Evolutionary conservation across 768 basidiomycete species (phyloP).

Genomic region (Lenzites betulinus): DNA sequence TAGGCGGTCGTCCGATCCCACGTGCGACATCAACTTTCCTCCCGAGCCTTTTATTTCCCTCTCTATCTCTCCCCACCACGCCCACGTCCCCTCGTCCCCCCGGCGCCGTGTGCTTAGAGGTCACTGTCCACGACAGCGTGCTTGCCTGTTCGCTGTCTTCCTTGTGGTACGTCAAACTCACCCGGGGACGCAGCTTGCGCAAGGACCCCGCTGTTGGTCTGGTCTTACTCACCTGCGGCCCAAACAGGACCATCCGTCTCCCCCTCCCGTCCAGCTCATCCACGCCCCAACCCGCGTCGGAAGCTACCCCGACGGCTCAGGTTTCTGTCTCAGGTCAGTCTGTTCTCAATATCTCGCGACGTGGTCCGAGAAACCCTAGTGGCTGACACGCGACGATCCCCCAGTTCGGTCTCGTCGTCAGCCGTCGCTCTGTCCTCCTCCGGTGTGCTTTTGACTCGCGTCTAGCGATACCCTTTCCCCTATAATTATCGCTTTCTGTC

Average conservation of each 20-base stretch:
- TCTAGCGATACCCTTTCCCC: slow-evolving; percentile 14
- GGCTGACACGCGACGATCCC: slow-evolving; percentile 16
- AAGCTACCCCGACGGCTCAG: slow-evolving; percentile 3
- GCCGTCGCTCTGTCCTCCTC: background rate
- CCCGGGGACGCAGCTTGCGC: too few species aligned
- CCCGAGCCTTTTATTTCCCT: slow-evolving; percentile 5
- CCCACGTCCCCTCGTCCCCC: background rate
- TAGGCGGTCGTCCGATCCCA: slow-evolving; percentile 7
- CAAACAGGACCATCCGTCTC: slow-evolving; percentile 20
- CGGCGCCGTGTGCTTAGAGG: slow-evolving; percentile 15
- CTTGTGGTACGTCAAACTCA: slow-evolving; percentile 6
- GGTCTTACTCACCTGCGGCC: slow-evolving; percentile 1
- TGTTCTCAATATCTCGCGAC: background rate
- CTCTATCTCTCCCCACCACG: slow-evolving; percentile 11
- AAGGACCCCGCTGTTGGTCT: background rate
- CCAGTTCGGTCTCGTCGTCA: slow-evolving; percentile 4
- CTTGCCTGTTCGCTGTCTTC: background rate
- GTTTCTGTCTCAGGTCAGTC: slow-evolving; percentile 2
- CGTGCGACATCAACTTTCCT: slow-evolving; percentile 19
- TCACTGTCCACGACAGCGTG: slow-evolving; percentile 18
- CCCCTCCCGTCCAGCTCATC: background rate
- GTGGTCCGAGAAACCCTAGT: background rate
- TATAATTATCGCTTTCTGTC: slow-evolving; percentile 20
- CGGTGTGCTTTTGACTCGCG: slow-evolving; percentile 16
- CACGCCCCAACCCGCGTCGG: slow-evolving; percentile 7